phyloP scores from a whole-genome alignment of 2,329 filamentous ascomycete genomes.

The Akanthomyces dipterigenus region DNA sequence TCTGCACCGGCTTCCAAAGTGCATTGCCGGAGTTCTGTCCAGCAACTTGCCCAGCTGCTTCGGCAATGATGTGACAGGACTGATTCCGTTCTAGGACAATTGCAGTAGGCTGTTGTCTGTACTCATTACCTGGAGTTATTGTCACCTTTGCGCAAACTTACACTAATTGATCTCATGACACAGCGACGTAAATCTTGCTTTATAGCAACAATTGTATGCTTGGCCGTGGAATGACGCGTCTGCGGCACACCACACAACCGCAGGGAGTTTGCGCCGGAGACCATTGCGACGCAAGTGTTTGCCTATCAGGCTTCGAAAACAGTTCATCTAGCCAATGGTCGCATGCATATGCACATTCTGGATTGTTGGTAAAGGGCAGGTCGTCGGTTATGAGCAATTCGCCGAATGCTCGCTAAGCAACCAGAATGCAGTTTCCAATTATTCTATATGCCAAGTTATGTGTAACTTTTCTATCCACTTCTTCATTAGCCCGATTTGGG shows the following conservation, averaged over 20 bases:
- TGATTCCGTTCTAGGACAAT: not conserved
- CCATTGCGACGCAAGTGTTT: constrained; percentile 1
- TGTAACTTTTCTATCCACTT: not conserved
- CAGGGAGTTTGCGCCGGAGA: not conserved
- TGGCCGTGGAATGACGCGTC: not conserved
- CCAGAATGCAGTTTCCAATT: not conserved
- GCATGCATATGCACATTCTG: not conserved
- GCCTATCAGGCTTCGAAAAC: not conserved
- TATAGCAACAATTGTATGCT: not conserved
- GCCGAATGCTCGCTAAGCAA: not conserved
- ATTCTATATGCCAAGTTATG: constrained; percentile 6
- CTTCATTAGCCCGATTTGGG: not conserved
- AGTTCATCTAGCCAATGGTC: not conserved
- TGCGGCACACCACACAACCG: not conserved
- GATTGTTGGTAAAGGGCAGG: not conserved
- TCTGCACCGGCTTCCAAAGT: no score
- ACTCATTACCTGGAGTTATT: not conserved
- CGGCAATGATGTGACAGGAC: no score
- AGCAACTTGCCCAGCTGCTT: no score
- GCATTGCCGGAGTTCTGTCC: no score
- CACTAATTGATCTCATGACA: not conserved
- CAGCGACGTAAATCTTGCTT: not conserved
- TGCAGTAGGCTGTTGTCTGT: not conserved
- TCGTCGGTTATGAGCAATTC: not conserved
- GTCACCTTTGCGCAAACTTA: not conserved